Conservation (phyloP, 1,139 yeast genomes). For the Pichia sp. region DNA sequence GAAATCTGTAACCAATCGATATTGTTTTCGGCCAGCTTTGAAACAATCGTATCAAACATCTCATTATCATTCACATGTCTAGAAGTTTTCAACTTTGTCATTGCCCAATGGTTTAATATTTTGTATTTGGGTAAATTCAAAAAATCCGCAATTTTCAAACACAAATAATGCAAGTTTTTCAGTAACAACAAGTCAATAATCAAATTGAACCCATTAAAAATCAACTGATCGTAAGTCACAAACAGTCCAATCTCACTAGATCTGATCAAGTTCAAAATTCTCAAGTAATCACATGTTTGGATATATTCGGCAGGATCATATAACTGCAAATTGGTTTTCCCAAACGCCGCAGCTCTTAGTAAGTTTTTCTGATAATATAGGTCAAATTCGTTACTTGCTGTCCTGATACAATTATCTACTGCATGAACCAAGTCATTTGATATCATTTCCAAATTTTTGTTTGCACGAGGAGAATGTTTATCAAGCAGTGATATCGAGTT, state of each 20-base stretch:
- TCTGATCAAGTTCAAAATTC: constrained; percentile 65
- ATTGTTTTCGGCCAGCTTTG: constrained; percentile 31
- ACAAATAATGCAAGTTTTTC: constrained; percentile 55
- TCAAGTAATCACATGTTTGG: constrained; percentile 46
- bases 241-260: constrained; percentile 59
- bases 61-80: constrained; percentile 49
- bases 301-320: constrained; percentile 58
- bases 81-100: constrained; percentile 53
- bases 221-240: constrained; percentile 50
- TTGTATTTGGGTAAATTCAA: constrained; percentile 44
- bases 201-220: constrained; percentile 41
- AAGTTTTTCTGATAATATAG: constrained; percentile 73
- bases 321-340: constrained; percentile 56
- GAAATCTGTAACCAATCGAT: constrained; percentile 61
- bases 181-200: constrained; percentile 51
- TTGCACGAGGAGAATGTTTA: constrained; percentile 72
- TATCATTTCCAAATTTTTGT: constrained; percentile 62
- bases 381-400: constrained; percentile 72
- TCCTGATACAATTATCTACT: constrained; percentile 61
- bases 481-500: constrained; percentile 76
- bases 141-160: constrained; percentile 52
- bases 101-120: constrained; percentile 78
- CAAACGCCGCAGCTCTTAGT: constrained; percentile 77
- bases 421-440: constrained; percentile 50
- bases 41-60: constrained; percentile 41